A percentile compares a stretch with the other conserved stretches of the same genome.
Conservation (phyloP, 371 early-diverging fungal species). For the Saksenaea oblongispora region DNA sequence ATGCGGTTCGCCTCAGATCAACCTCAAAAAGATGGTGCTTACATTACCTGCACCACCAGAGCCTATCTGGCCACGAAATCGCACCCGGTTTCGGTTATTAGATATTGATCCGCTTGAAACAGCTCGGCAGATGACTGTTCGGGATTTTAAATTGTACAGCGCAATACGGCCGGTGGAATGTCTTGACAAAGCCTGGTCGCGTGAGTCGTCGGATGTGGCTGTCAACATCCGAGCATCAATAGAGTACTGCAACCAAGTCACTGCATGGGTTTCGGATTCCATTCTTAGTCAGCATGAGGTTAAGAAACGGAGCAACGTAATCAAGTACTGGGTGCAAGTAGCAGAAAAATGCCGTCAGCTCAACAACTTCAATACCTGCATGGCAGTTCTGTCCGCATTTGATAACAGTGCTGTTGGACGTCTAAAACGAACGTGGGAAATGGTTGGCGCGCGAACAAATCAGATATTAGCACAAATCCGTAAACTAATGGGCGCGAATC, state of each 20-base stretch:
- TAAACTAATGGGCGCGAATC: slow-evolving; percentile 71
- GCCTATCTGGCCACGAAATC: slow-evolving; percentile 69
- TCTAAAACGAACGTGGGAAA: slow-evolving; percentile 84
- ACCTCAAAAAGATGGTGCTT: slow-evolving; percentile 66
- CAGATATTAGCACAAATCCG: slow-evolving; percentile 52
- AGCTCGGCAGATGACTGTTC: slow-evolving; percentile 92
- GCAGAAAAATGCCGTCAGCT: slow-evolving; percentile 66
- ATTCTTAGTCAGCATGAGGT: slow-evolving; percentile 80
- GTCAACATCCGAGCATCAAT: slow-evolving; percentile 59
- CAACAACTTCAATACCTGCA: slow-evolving; percentile 89
- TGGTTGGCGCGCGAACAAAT: slow-evolving; percentile 48
- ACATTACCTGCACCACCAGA: slow-evolving; percentile 64
- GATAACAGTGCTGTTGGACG: slow-evolving; percentile 86
- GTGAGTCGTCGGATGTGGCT: slow-evolving; percentile 1
- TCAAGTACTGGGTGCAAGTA: slow-evolving; percentile 85
- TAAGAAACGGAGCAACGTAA: slow-evolving; percentile 70
- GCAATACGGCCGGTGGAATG: slow-evolving; percentile 84
- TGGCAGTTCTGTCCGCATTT: slow-evolving; percentile 85
- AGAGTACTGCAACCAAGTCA: slow-evolving; percentile 68
- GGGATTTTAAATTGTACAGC: slow-evolving; percentile 79
- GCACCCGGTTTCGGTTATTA: slow-evolving; percentile 66
- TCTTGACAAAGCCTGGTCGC: slow-evolving; percentile 37
- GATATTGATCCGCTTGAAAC: slow-evolving; percentile 92
- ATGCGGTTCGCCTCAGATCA: slow-evolving; percentile 40
- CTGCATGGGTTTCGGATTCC: slow-evolving; percentile 84